Evolutionary conservation across 176 grass and related monocot genomes (phyloP), one percentile per base, ranked within the genome.

Genomic region (Eragrostis nindensis): DNA sequence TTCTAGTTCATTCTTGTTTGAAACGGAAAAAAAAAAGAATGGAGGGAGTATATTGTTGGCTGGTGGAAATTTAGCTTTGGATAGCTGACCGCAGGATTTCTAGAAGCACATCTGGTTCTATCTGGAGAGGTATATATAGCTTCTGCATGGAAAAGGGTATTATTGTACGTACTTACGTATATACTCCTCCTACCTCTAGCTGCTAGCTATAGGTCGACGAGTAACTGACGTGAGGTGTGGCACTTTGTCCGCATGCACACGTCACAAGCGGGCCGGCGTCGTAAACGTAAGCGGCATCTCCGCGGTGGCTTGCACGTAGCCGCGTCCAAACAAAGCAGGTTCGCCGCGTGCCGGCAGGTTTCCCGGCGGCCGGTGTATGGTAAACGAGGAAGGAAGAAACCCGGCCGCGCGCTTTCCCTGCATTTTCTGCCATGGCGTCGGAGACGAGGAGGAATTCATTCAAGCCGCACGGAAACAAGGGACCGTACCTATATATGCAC

Each of bases 261-360:
- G 55, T 59, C 55, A 59, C 8, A 24, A 36, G 32, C 4, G 32
- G 55, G 21, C 0, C 54, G n/a, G n/a, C n/a, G 54, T 3, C 54
- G 54, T 57, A 57, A 19, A 57, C 54, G 54, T 57, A 57, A 24
- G 54, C 21, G 54, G 21, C 18, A 18, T 55, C 52, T n/a, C 52
- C 18, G 52, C 52, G 52, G 52, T 55, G 52, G 52, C 54, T 57
- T 57, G 54, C 54, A 57, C 54, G 55, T 59, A 59, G 55, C 8
- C 54, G 54, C 2, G 11, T 46, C n/a, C 63, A 40, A 41, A 19
- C 32, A 40, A 66, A 40, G n/a, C 45, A 65, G 52, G 27, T 19
- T 57, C 50, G 60, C 84, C n/a, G n/a, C n/a, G n/a, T n/a, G n/a
- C n/a, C 12, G 70, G 49, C 84, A 5, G 77, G 84, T 75, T 75